These are phyloP conservation scores for Hypoxylon rubiginosum DNA, from an alignment of 2,329 filamentous ascomycete genomes.

Conservation along the genomic window DNA sequence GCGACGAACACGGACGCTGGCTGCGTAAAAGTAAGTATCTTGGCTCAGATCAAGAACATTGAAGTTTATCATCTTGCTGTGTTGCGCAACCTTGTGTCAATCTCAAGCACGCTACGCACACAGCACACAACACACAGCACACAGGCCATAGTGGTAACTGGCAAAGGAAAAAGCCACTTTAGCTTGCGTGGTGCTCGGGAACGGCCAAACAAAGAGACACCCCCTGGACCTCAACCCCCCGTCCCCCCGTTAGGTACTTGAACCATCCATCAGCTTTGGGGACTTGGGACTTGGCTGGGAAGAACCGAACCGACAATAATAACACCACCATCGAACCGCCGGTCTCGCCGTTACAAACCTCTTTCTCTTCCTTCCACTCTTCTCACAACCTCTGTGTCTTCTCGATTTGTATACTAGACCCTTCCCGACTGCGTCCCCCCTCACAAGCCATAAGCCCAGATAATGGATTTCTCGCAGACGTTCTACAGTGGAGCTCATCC, in stretches of 20 bases:
- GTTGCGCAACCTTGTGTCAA: constrained; percentile 35
- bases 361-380: constrained; percentile 25
- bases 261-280: constrained; percentile 38
- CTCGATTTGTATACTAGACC: constrained; percentile 20
- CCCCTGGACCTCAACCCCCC: constrained; percentile 31
- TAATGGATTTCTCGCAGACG: constrained; percentile 68
- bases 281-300: constrained; percentile 23
- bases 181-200: constrained; percentile 13
- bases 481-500: constrained; percentile 64
- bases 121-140: background rate
- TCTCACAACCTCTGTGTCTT: constrained; percentile 20
- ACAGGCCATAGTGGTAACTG: constrained; percentile 15
- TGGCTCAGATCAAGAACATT: constrained; percentile 25
- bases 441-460: constrained; percentile 15
- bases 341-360: constrained; percentile 37
- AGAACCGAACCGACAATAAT: constrained; percentile 22
- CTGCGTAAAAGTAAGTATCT: constrained; percentile 31
- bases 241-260: constrained; percentile 38
- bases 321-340: constrained; percentile 40
- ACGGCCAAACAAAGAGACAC: constrained; percentile 33
- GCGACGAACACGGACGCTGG: constrained; percentile 17
- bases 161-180: constrained; percentile 10
- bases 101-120: constrained; percentile 30
- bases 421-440: constrained; percentile 8
- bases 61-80: constrained; percentile 30